Conservation (phyloP, 2,329 filamentous ascomycete genomes). For the Fusarium musae region DNA sequence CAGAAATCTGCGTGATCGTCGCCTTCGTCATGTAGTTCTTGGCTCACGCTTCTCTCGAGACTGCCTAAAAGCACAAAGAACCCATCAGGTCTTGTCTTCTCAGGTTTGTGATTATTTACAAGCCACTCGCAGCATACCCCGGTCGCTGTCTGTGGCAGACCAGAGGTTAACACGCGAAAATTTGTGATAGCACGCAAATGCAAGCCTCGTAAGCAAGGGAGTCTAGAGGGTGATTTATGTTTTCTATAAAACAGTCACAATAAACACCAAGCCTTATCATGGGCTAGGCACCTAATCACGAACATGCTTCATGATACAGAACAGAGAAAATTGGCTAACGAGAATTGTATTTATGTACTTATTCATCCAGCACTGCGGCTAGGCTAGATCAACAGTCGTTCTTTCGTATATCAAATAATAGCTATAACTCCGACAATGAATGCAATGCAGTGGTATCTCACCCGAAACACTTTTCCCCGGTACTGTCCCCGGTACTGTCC, state of each 20-base stretch:
- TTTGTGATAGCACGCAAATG: not conserved
- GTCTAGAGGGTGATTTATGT: not conserved
- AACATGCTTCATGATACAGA: not conserved
- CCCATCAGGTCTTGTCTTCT: not conserved
- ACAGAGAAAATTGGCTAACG: not conserved
- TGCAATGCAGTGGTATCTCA: conserved; percentile 42
- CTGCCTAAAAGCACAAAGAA: not conserved
- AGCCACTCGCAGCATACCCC: not conserved
- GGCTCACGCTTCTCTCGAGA: not conserved
- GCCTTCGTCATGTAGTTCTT: not conserved
- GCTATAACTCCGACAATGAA: conserved; percentile 34
- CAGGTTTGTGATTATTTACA: not conserved
- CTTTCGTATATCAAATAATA: conserved; percentile 20
- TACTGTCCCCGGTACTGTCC: conserved; percentile 1
- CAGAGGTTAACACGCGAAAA: not conserved
- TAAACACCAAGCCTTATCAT: not conserved
- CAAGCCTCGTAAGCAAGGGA: not conserved
- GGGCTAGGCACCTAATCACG: not conserved
- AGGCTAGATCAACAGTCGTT: not conserved
- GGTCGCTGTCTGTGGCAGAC: not conserved
- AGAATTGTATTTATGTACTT: conserved; percentile 2
- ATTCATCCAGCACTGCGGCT: not conserved
- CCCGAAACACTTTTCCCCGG: conserved; percentile 28
- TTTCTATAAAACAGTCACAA: not conserved
- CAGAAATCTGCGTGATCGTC: not conserved